Base-by-base conservation (phyloP, 106 monocot genomes). In the Acorus calamus region DNA sequence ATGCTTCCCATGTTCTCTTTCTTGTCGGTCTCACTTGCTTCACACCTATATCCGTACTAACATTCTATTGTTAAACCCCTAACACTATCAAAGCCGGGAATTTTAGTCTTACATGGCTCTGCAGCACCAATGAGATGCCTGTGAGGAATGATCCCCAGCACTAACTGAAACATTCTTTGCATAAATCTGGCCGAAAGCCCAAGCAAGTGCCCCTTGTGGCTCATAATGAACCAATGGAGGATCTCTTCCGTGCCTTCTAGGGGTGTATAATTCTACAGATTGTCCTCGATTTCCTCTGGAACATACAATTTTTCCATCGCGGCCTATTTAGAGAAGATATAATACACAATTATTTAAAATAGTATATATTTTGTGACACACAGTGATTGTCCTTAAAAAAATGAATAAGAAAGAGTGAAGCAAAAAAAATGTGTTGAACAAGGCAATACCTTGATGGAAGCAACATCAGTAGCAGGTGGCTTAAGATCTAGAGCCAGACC, bases 401-500 rank as follows among this genome's bases (percentile, higher is more conserved):
- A 9, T 14, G 3, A 13, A 59, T 14, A 8, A 52, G 7, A 5
- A 7, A 50, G 2, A 8, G 44, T 5, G 8, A 53, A 28, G 28
- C 28, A 28, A 28, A 28, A 28, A n/a, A 28, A 28, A 28, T 28
- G 28, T 28, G 28, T 28, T 28, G 28, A 28, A 28, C 28, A 28
- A 28, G 28, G 28, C 28, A 46, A 53, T 72, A 96, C 91, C 87
- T 98, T 92, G 46, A 92, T 98, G 59, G 69, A 44, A 9, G 88
- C 84, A 49, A 88, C 78, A 58, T 92, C 92, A 43, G 92, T 71
- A 44, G 92, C 82, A 51, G 91, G 87, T 63, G 92, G 92, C 69
- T 88, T 88, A 58, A 92, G 68, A 72, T 92, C 96, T 70, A 98
- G 77, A 57, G 96, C 96, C 72, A 81, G 65, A 5, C 96, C 96